Conservation (phyloP, 176 grass and related monocot species). For the Leersia perrieri region DNA sequence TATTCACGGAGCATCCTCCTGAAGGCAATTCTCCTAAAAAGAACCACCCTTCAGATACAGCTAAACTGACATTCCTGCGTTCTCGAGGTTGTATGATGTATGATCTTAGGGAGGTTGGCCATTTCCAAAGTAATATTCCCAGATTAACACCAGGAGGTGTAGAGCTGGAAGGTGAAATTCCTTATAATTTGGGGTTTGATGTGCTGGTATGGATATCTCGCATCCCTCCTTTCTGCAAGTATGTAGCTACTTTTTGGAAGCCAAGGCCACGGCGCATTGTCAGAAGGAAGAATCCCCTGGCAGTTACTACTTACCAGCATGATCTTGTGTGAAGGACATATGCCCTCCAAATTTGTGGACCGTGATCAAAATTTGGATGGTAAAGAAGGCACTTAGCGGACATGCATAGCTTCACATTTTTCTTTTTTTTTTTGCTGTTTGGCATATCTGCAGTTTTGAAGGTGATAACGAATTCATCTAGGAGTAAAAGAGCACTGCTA, state of each 20-base stretch:
- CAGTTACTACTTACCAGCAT: no score
- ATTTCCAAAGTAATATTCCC: not conserved
- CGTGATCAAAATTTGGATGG: not conserved
- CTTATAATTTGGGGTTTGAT: conserved; percentile 10
- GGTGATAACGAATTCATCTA: no score
- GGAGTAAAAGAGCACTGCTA: no score
- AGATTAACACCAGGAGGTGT: not conserved
- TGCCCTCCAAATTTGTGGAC: not conserved
- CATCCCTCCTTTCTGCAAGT: conserved; percentile 4
- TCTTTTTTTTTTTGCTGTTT: no score
- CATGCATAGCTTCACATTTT: no score
- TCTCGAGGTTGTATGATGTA: not conserved
- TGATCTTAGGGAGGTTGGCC: conserved; percentile 23
- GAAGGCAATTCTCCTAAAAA: not conserved
- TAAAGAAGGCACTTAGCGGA: no score
- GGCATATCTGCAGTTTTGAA: no score
- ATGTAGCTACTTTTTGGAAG: conserved; percentile 2
- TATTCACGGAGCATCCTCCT: not conserved
- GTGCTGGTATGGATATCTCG: conserved; percentile 9
- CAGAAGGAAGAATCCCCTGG: no score
- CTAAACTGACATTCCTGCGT: not conserved
- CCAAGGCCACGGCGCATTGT: not conserved
- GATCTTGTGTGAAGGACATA: no score
- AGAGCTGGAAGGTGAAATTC: not conserved
- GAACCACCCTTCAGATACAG: not conserved